Evolutionary conservation across 1,284 basidiomycete species (phyloP).

Genomic region (Grifola frondosa): DNA sequence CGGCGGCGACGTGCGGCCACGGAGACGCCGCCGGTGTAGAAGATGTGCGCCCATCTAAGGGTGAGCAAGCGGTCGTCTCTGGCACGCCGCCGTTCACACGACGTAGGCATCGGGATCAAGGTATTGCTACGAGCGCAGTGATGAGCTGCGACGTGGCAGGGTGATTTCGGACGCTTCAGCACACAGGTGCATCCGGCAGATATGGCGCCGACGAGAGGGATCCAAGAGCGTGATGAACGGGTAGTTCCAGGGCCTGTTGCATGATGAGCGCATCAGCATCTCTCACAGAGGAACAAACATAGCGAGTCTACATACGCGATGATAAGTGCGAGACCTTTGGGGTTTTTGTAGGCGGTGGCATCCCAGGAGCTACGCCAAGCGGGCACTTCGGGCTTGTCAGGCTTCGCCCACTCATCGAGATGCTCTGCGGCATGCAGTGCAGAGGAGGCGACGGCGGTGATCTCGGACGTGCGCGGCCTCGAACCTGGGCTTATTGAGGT

Average conservation of each 20-base stretch:
- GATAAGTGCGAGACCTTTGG: constrained; percentile 49
- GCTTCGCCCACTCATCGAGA: constrained; percentile 53
- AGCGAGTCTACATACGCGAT: constrained; percentile 41
- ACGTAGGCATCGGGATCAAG: constrained; percentile 50
- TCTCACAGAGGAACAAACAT: neutral
- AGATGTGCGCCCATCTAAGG: constrained; percentile 61
- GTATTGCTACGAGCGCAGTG: constrained; percentile 56
- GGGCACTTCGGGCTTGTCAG: constrained; percentile 41
- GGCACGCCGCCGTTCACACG: constrained; percentile 60
- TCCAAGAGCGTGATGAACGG: constrained; percentile 49
- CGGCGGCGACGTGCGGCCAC: constrained; percentile 60
- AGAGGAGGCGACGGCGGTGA: constrained; percentile 41
- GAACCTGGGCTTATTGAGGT: constrained; percentile 53
- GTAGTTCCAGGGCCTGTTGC: constrained; percentile 65
- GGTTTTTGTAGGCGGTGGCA: constrained; percentile 48
- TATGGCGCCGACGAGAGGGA: constrained; percentile 58
- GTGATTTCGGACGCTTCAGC: constrained; percentile 64
- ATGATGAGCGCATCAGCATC: constrained; percentile 7
- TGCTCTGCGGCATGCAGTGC: constrained; percentile 47
- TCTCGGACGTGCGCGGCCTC: constrained; percentile 41
- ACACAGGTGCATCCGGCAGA: constrained; percentile 60
- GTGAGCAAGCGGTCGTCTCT: constrained; percentile 53
- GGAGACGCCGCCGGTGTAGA: constrained; percentile 50
- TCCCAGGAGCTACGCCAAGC: constrained; percentile 40
- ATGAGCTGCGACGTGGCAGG: constrained; percentile 51